Base-by-base conservation (phyloP, 345 rosid species). In the Lumnitzera racemosa region DNA sequence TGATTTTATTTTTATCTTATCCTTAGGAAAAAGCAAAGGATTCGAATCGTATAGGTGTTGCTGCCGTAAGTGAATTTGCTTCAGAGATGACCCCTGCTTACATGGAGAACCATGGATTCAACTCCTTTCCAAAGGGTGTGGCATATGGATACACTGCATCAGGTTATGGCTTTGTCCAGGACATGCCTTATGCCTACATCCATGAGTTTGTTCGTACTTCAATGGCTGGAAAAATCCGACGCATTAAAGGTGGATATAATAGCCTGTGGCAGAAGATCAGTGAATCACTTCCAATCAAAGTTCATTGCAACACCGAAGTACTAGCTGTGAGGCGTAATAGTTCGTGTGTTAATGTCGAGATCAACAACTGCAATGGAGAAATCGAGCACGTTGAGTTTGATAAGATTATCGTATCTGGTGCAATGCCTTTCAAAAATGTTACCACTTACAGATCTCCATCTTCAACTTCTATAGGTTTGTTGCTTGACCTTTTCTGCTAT, bases 81-180 rank as follows among this genome's bases (percentile, higher is more conserved):
- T 71, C 91, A 62, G 91, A 85, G 17, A 61, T 73, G 9, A 64
- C 91, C 56, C 84, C 79, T 17, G 58, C 69, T 1, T 82, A 76
- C 61, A 82, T 82, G 3, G 75, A 69, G 66, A 43, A 23, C 24
- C 81, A 51, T 15, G 91, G 88, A 56, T 46, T 78, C 47, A 71
- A 75, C 58, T 61, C 78, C 27, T 67, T 85, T 56, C 88, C 91
- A 23, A 66, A 75, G 49, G 78, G 88, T 10, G 83, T 82, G 48
- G 86, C 79, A 58, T 80, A 85, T 64, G 91, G 91, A 54, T 85
- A 82, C 59, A 85, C 88, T 20, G 91, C 91, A 70, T 85, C 91
- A 10, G 88, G 91, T 7, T 82, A 85, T 47, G 91, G 91, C 46
- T 82, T 70, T 29, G 77, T 81, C 49, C 84, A 78, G 68, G 88